These are phyloP conservation scores for Globisporangium perplexum DNA, from an alignment of 352 stramenopile species.

Conservation along the genomic window DNA sequence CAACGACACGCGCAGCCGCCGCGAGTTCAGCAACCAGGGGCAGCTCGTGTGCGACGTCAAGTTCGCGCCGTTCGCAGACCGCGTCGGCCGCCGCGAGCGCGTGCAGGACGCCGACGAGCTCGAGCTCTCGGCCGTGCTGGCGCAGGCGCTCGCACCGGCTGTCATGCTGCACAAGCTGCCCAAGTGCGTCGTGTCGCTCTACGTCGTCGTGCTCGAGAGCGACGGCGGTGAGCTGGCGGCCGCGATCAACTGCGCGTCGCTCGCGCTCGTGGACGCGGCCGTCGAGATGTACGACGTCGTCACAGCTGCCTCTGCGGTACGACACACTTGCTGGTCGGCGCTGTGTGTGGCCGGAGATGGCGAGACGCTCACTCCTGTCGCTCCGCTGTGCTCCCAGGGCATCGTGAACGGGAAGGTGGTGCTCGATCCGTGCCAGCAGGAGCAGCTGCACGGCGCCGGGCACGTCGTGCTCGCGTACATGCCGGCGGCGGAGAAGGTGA, in stretches of 20 bases:
- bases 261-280: constrained; percentile 83
- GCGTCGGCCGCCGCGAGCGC: constrained; percentile 50
- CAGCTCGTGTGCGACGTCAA: constrained; percentile 88
- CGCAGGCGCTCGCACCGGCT: constrained; percentile 69
- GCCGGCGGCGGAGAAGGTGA: constrained; percentile 74
- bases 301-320: constrained; percentile 53
- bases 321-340: no score
- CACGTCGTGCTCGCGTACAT: constrained; percentile 83
- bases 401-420: constrained; percentile 52
- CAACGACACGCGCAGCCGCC: constrained; percentile 61
- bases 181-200: constrained; percentile 88
- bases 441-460: constrained; percentile 55
- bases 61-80: constrained; percentile 79
- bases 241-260: constrained; percentile 81
- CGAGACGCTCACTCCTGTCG: no score
- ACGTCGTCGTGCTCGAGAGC: constrained; percentile 83
- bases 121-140: constrained; percentile 69
- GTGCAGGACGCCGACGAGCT: constrained; percentile 77
- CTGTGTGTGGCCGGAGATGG: no score
- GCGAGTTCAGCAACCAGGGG: constrained; percentile 83
- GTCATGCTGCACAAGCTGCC: constrained; percentile 86
- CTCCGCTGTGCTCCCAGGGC: constrained; percentile 19
- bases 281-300: constrained; percentile 93
- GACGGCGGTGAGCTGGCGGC: constrained; percentile 81
- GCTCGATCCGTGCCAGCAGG: constrained; percentile 63